phyloP scores from a whole-genome alignment of 352 stramenopile genomes.

The Globisporangium uncinulatum region DNA sequence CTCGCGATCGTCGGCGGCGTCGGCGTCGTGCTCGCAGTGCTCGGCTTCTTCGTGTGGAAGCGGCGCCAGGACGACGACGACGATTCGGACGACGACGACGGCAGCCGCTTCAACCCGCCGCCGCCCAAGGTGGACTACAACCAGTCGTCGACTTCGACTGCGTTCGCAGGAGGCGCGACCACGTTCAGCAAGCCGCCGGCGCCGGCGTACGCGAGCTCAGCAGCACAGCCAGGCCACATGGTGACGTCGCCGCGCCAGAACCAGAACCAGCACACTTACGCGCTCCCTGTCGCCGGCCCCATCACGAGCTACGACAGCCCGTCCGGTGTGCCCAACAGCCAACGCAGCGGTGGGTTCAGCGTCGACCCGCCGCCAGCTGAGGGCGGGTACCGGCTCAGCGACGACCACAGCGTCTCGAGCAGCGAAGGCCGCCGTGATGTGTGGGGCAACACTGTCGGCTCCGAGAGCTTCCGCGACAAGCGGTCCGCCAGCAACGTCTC shows the following conservation, averaged over 20 bases:
- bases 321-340: constrained; percentile 8
- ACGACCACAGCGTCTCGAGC: constrained; percentile 21
- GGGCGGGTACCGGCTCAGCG: constrained; percentile 23
- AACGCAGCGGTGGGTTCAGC: no score
- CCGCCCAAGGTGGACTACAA: constrained; percentile 15
- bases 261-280: constrained; percentile 20
- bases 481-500: constrained; percentile 47
- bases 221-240: constrained; percentile 3
- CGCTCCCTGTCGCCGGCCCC: constrained; percentile 9
- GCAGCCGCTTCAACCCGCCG: constrained; percentile 12
- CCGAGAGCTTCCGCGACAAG: constrained; percentile 29
- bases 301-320: constrained; percentile 43
- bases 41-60: constrained; percentile 60
- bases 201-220: not conserved
- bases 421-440: constrained; percentile 27
- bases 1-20: constrained; percentile 36
- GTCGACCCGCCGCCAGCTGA: no score
- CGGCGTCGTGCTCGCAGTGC: constrained; percentile 34
- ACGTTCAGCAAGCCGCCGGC: constrained; percentile 18
- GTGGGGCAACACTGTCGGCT: constrained; percentile 30
- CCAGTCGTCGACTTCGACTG: constrained; percentile 10
- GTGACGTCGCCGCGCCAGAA: constrained; percentile 6
- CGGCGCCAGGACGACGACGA: constrained; percentile 49
- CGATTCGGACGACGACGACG: constrained; percentile 54
- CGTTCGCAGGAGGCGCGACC: constrained; percentile 16